Base-by-base conservation (phyloP, 306 rosid genomes). In the Prosopis cineraria region DNA sequence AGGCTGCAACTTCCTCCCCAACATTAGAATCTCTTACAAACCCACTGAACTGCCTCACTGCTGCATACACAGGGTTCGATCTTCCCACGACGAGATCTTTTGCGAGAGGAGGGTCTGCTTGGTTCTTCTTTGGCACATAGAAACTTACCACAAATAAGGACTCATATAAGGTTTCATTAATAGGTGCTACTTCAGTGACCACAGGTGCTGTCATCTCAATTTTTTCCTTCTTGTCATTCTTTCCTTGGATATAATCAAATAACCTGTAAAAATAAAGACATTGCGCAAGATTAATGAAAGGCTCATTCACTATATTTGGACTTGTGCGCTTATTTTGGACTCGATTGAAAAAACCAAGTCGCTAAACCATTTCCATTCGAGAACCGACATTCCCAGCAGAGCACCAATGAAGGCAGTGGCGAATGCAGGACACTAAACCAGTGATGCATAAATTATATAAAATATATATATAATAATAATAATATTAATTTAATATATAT, bases 141-240 rank as follows among this genome's bases (percentile, higher is more conserved):
- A 93, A 91, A 84, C 97, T 91, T 16, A 93, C 96, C 2, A 85
- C 88, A 70, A 93, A 89, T 20, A 93, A 84, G 29, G 97, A 94
- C 43, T 89, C 81, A 22, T 96, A 90, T 0, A 88, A 82, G 4
- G 97, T 93, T 68, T 96, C 97, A 48, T 91, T 89, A 33, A 91
- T 90, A 0, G 93, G 93, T 30, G 64, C 77, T 12, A 91, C 84
- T 75, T 93, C 84, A 20, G 80, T 62, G 36, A 93, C 70, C 69
- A 93, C 96, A 2, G 97, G 98, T 0, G 81, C 97, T 34, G 96
- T 93, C 98, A 91, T 93, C 84, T 93, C 96, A 52, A 93, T 89
- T 14, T 83, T 84, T 45, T 90, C 74, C 52, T 77, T 81, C 76
- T 90, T 84, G 60, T 73, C 59, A 81, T 93, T 93, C 85, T 93